Evolutionary conservation across 768 basidiomycete species (phyloP).

Genomic region (Kondoa subrosea): DNA sequence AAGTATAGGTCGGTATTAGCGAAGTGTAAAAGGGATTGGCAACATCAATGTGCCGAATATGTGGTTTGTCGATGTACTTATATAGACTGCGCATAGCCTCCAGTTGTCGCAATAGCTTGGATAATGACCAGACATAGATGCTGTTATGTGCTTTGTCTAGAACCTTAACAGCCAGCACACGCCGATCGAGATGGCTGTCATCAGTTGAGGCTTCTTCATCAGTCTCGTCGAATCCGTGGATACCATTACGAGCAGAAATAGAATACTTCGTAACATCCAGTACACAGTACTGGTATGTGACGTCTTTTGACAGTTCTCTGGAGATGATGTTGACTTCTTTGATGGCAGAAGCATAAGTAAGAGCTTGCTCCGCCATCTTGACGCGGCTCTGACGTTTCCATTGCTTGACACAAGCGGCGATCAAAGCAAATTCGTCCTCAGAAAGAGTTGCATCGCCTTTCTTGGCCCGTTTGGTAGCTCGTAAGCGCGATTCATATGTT

Average conservation of each 20-base stretch:
- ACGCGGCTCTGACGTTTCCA: slow-evolving; percentile 76
- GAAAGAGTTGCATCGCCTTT: slow-evolving; percentile 19
- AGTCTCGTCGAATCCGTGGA: slow-evolving; percentile 61
- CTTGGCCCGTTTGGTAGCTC: slow-evolving; percentile 17
- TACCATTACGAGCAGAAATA: slow-evolving; percentile 63
- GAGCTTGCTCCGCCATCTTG: slow-evolving; percentile 76
- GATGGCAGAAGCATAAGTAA: slow-evolving; percentile 65
- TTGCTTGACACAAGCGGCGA: slow-evolving; percentile 48
- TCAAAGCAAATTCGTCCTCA: slow-evolving; percentile 38
- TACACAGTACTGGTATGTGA: slow-evolving; percentile 81
- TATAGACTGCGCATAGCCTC: slow-evolving; percentile 85
- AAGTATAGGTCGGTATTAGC: slow-evolving; percentile 60
- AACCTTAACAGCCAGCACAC: slow-evolving; percentile 75
- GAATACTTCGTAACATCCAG: slow-evolving; percentile 68
- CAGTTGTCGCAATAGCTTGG: slow-evolving; percentile 70
- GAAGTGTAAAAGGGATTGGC: slow-evolving; percentile 85
- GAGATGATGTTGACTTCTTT: slow-evolving; percentile 93
- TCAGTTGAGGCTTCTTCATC: not conserved
- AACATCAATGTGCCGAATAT: slow-evolving; percentile 80
- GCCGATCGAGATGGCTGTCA: slow-evolving; percentile 39
- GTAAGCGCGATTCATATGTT: slow-evolving; percentile 3
- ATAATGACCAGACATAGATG: slow-evolving; percentile 79
- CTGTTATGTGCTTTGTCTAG: slow-evolving; percentile 72
- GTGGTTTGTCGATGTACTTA: slow-evolving; percentile 75
- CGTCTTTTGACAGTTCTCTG: slow-evolving; percentile 67